These are phyloP conservation scores for Talaromyces rugulosus DNA, from an alignment of 2,329 filamentous ascomycete species.

Conservation along the genomic window DNA sequence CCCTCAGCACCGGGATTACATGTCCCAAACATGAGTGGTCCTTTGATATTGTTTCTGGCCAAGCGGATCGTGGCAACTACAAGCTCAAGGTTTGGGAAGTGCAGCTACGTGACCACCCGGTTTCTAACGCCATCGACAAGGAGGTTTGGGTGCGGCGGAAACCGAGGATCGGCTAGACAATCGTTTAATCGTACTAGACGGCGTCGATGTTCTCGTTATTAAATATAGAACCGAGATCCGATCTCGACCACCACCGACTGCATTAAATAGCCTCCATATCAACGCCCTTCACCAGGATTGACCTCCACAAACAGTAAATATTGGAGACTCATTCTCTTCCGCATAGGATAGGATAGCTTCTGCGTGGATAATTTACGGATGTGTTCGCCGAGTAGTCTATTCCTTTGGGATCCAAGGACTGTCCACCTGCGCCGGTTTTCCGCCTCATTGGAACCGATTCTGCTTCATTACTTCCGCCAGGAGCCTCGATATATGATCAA, in stretches of 20 bases:
- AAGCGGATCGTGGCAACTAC: slow-evolving; percentile 59
- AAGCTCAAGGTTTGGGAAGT: slow-evolving; percentile 62
- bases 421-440: not conserved
- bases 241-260: not conserved
- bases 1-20: slow-evolving; percentile 49
- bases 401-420: not conserved
- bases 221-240: not conserved
- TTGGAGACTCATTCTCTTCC: not conserved
- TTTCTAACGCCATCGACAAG: slow-evolving; percentile 17
- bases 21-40: slow-evolving; percentile 70
- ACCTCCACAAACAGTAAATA: not conserved
- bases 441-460: not conserved
- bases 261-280: not conserved
- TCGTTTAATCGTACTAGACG: not conserved
- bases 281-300: not conserved
- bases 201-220: not conserved
- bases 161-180: slow-evolving; percentile 6
- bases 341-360: not conserved
- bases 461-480: not conserved
- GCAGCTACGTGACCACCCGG: slow-evolving; percentile 42
- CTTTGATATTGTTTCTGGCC: slow-evolving; percentile 63
- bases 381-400: not conserved
- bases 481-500: not conserved
- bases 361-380: not conserved
- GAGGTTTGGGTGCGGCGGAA: slow-evolving; percentile 30